These are phyloP conservation scores for Solanum bulbocastanum DNA, from an alignment of 257 asterid species.

Conservation along the genomic window DNA sequence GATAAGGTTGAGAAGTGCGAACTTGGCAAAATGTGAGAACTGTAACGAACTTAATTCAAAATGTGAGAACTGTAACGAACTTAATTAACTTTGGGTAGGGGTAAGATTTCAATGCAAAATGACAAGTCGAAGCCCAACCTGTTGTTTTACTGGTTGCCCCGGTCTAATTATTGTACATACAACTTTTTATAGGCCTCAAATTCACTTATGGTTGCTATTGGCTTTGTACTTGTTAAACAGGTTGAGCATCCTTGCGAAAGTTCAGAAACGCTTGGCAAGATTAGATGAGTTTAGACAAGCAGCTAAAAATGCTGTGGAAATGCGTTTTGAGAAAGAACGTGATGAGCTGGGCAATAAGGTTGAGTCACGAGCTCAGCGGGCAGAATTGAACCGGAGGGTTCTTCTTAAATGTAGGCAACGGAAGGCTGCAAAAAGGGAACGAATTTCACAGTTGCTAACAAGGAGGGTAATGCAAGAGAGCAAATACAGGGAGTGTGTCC, in stretches of 20 bases:
- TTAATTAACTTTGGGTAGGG: not conserved
- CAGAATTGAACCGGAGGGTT: slow-evolving; percentile 13
- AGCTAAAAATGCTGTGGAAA: slow-evolving; percentile 13
- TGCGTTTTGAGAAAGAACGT: slow-evolving; percentile 14
- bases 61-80: not conserved
- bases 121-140: not conserved
- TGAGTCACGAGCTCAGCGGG: slow-evolving; percentile 9
- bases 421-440: slow-evolving; percentile 16
- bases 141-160: not conserved
- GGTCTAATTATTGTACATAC: not conserved
- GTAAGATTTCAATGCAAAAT: not conserved
- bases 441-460: slow-evolving; percentile 7
- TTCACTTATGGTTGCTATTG: not conserved
- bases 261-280: slow-evolving; percentile 19
- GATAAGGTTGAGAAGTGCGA: not conserved
- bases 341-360: slow-evolving; percentile 15
- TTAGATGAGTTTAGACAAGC: slow-evolving; percentile 19
- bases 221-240: slow-evolving; percentile 4
- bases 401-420: slow-evolving; percentile 11
- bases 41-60: not conserved
- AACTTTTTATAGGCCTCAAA: not conserved
- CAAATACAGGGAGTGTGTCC: slow-evolving; percentile 14
- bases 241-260: slow-evolving; percentile 20
- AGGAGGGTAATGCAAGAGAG: slow-evolving; percentile 14
- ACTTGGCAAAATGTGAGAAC: not conserved